Evolutionary conservation across 768 basidiomycete genomes (phyloP), one percentile per base, ranked within the genome.

Genomic region (Mycena crocata): DNA sequence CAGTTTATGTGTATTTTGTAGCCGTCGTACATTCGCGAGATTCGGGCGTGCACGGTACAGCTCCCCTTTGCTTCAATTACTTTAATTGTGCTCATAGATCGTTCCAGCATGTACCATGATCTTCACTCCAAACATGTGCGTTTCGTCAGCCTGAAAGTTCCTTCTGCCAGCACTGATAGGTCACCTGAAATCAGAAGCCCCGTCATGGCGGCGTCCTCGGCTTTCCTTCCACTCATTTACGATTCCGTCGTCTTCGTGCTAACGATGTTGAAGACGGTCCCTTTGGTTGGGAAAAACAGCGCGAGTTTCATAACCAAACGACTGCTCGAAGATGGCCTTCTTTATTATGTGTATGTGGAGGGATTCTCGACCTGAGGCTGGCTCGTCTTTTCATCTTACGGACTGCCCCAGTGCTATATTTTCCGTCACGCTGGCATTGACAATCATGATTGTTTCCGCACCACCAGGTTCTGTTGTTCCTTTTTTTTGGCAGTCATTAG

Each of bases 191-290:
- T 34, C 51, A 84, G 82, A 72, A 81, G 80, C n/a, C n/a, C n/a
- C 45, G 67, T 54, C 35, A 63, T 77, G 9, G 80, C 83, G 15
- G 81, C 88, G 32, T 77, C 89, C 64, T 84, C 83, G 2, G 85
- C 84, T 1, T 86, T 84, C 84, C 70, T 86, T 1, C 85, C 85
- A 6, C 78, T 86, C 44, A 73, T 84, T 23, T 86, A 85, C 61
- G 83, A 86, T 60, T 85, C 83, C 1, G 76, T 81, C 48, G 75
- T 85, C 28, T 75, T 85, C 46, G 70, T 64, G 6, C 71, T 85
- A 21, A 84, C 83, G 0, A 68, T 85, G 23, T 72, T 75, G 57
- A 77, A 78, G n/a, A 82, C 81, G 3, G 54, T 81, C 1, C 84
- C 83, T 9, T 72, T 79, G 2, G 75, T 82, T 21, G 70, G 75